phyloP scores from a whole-genome alignment of 2,329 filamentous ascomycete genomes.

The Albophoma yamanashiensis region DNA sequence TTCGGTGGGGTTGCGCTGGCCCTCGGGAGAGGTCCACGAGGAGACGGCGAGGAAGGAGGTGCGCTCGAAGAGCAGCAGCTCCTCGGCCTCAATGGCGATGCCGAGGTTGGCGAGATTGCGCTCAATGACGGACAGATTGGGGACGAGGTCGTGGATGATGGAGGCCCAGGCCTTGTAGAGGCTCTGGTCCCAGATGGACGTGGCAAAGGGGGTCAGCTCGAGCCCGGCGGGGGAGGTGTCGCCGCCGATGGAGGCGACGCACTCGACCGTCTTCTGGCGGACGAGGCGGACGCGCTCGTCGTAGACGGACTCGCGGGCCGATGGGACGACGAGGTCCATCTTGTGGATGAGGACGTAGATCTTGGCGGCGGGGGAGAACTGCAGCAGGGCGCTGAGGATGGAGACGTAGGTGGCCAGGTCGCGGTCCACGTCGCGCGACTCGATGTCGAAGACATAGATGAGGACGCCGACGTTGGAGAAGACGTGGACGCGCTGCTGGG shows the following conservation, averaged over 20 bases:
- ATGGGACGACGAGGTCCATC: constrained; percentile 86
- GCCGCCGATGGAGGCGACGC: constrained; percentile 25
- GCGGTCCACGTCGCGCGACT: constrained; percentile 86
- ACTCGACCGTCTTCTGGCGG: constrained; percentile 57
- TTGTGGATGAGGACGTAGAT: constrained; percentile 97
- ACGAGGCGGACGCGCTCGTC: constrained; percentile 73
- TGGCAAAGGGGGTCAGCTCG: constrained; percentile 79
- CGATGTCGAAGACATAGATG: constrained; percentile 99
- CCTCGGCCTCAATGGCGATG: constrained; percentile 79
- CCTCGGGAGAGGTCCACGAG: constrained; percentile 68
- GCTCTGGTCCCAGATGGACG: constrained; percentile 97
- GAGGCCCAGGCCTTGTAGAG: constrained; percentile 97
- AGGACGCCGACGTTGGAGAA: constrained; percentile 94
- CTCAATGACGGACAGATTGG: constrained; percentile 83
- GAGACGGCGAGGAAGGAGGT: constrained; percentile 97
- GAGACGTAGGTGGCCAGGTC: constrained; percentile 88
- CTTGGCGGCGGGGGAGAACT: constrained; percentile 71
- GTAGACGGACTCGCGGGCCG: constrained; percentile 71
- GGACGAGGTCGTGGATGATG: constrained; percentile 97
- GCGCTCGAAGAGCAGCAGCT: constrained; percentile 88
- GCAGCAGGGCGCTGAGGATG: constrained; percentile 78
- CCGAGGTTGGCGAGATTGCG: constrained; percentile 74
- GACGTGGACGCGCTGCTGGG: constrained; percentile 88
- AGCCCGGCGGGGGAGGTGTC: constrained; percentile 27
- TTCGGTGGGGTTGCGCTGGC: constrained; percentile 72